Percentiles rank a stretch among this genome's conserved stretches.
These are phyloP conservation scores for Oidiodendron maius DNA, from an alignment of 495 filamentous ascomycete species.

Conservation along the genomic window DNA sequence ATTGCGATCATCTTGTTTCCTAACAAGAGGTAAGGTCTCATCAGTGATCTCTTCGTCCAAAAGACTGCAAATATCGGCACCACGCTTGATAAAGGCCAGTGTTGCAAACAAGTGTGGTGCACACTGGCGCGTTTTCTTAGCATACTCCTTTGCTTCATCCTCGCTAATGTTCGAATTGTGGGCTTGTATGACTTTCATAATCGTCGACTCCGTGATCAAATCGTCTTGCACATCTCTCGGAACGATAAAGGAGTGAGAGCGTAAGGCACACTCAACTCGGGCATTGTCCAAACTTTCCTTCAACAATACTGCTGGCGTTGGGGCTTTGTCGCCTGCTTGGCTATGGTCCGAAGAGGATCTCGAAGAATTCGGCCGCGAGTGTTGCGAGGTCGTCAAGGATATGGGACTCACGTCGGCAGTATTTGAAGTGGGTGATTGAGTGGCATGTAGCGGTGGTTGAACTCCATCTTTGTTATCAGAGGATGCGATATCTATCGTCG, in stretches of 20 bases:
- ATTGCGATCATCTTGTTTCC: neutral
- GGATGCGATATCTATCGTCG: no score
- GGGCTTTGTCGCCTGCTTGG: constrained; percentile 1
- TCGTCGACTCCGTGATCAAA: neutral
- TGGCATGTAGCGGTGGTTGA: no score
- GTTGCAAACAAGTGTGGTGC: constrained; percentile 10
- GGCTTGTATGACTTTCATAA: constrained; percentile 8
- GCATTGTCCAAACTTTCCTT: constrained; percentile 1
- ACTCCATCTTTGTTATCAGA: no score
- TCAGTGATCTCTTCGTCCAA: constrained; percentile 12
- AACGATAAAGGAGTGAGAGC: constrained; percentile 9
- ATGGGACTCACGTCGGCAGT: neutral
- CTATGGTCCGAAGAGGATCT: neutral
- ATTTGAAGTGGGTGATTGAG: no score
- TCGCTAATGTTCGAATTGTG: constrained; percentile 2
- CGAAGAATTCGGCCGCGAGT: neutral
- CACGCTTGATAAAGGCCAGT: constrained; percentile 11
- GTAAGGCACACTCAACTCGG: neutral
- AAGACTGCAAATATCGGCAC: constrained; percentile 9
- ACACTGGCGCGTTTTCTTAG: neutral
- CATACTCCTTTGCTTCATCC: neutral
- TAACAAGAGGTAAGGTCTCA: constrained; percentile 7
- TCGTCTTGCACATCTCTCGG: constrained; percentile 4
- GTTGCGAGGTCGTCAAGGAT: neutral
- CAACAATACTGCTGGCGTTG: neutral